Conservation (phyloP, 2,329 filamentous ascomycete genomes). For the Verticillium alfalfae region DNA sequence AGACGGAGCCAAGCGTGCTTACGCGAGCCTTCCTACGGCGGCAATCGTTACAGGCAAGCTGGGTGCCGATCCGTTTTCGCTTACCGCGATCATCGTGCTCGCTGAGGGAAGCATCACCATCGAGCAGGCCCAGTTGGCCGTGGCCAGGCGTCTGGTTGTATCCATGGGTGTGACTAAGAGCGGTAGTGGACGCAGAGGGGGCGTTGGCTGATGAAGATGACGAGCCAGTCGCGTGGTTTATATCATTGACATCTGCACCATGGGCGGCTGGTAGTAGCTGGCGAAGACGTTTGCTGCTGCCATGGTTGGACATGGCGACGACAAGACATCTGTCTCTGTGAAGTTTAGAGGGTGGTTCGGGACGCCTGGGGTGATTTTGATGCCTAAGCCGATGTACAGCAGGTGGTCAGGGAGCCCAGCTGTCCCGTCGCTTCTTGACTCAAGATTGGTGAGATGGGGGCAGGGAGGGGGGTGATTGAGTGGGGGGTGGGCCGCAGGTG, state of each 20-base stretch:
- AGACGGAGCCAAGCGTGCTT: slow-evolving; percentile 1
- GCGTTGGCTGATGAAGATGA: neutral
- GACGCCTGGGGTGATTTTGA: neutral
- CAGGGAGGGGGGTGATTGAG: neutral
- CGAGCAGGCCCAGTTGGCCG: neutral
- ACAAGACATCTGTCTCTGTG: neutral
- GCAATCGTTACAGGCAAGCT: slow-evolving; percentile 17
- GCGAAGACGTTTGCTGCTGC: neutral
- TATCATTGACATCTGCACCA: neutral
- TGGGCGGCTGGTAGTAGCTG: neutral
- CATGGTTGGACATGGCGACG: neutral
- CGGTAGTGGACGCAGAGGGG: neutral
- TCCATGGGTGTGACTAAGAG: neutral
- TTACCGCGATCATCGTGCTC: slow-evolving; percentile 6
- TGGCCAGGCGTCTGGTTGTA: neutral
- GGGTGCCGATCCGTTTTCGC: slow-evolving; percentile 15
- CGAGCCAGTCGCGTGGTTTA: neutral
- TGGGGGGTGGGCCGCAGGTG: neutral
- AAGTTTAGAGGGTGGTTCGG: neutral
- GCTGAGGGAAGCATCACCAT: neutral
- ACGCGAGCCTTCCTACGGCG: slow-evolving; percentile 16
- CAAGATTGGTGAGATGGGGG: neutral
- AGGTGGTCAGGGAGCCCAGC: no score
- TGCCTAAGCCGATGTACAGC: neutral
- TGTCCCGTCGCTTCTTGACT: neutral